Evolutionary conservation across 1,284 basidiomycete species (phyloP).

Genomic region (Puccinia coronata): DNA sequence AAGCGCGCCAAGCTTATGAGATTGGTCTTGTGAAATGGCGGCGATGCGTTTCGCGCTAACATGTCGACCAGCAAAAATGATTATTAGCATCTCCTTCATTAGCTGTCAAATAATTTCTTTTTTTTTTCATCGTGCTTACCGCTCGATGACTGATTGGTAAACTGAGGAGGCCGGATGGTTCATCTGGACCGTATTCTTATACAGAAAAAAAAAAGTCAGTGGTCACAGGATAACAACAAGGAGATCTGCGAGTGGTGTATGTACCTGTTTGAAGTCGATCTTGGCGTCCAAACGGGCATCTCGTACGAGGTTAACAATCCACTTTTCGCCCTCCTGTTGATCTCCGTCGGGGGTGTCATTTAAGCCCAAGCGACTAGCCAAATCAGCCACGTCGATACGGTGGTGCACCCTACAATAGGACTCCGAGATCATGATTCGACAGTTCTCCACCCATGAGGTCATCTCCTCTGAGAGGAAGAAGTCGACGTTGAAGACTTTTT

Average conservation of each 20-base stretch:
- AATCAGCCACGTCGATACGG: slow-evolving; percentile 91
- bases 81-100: slow-evolving; percentile 27
- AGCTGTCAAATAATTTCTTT: slow-evolving; percentile 60
- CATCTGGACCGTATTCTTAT: slow-evolving; percentile 92
- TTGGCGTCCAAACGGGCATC: slow-evolving; percentile 97
- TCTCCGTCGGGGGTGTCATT: slow-evolving; percentile 58
- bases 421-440: slow-evolving; percentile 90
- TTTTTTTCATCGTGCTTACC: slow-evolving; percentile 85
- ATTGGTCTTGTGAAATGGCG: slow-evolving; percentile 44
- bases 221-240: neutral
- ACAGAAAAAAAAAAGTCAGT: slow-evolving; percentile 2
- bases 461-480: slow-evolving; percentile 90
- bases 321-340: slow-evolving; percentile 93
- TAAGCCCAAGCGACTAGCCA: slow-evolving; percentile 88
- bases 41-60: slow-evolving; percentile 45
- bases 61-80: slow-evolving; percentile 50
- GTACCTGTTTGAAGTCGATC: slow-evolving; percentile 83
- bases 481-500: slow-evolving; percentile 81
- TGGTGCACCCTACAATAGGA: slow-evolving; percentile 97
- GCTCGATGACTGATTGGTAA: slow-evolving; percentile 94
- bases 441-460: slow-evolving; percentile 93
- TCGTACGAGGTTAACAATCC: slow-evolving; percentile 97
- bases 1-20: slow-evolving; percentile 35
- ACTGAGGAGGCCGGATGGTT: slow-evolving; percentile 83
- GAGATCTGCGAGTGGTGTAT: neutral